Base-by-base conservation (phyloP, 2,329 filamentous ascomycete species). In the Thelonectria blattea region DNA sequence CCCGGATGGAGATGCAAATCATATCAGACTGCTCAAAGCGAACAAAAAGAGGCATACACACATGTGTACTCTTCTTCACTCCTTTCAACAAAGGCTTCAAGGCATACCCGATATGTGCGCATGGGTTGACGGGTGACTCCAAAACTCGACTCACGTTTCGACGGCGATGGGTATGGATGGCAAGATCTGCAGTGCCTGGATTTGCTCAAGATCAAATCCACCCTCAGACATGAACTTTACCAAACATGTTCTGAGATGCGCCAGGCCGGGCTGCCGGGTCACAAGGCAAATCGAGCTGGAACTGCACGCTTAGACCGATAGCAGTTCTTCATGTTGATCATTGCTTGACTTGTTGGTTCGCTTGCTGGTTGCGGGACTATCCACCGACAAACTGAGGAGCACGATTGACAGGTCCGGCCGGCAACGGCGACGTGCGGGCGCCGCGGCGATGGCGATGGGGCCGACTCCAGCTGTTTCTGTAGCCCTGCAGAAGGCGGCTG, bases 401-500 rank as follows among this genome's bases (percentile, higher is more conserved):
- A 11, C 10, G 11, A 14, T 37, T 37, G 12, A 11, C 7, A n/a
- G 58, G 52, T 48, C 56, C 52, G 48, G 52, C 34, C 34, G 20
- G 32, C 27, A 43, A 46, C n/a, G 37, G 43, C 42, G 12, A 51
- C 34, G n/a, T 22, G 48, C 18, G 48, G n/a, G 11, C 34, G 50
- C 48, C 11, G 46, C 11, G 20, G 11, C 18, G 24, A 20, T 27
- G 45, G 18, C 27, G 20, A 27, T 20, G 10, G 55, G 27, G 32
- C 39, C 56, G 20, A 39, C 46, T 50, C 24, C 39, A 24, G 18
- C 20, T 47, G 37, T 32, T 30, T 51, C 24, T 32, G 20, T 51
- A 34, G 57, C n/a, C 46, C 53, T 60, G 39, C 46, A 51, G 46
- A 54, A 41, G n/a, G 45, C 41, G 51, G 56, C 24, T 51, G 52